Base-by-base conservation (phyloP, 2,329 filamentous ascomycete species). In the Aspergillus quadrilineatus region DNA sequence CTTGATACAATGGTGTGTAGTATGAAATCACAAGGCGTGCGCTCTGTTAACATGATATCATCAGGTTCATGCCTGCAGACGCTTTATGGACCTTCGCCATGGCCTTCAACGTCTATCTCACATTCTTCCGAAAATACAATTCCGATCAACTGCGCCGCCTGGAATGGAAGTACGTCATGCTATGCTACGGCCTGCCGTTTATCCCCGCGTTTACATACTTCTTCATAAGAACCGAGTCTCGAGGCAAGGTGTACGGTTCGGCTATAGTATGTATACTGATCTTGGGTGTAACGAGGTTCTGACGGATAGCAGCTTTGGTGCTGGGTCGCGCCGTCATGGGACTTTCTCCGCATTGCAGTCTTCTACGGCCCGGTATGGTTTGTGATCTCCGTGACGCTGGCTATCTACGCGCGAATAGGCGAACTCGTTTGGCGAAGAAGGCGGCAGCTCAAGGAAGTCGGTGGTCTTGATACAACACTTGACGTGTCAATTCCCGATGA, bases 61-160 rank as follows among this genome's bases (percentile, higher is more conserved):
- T 44, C 43, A 91, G 88, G 86, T 92, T 92, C 69, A 85, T 90
- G 80, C 86, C 86, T 1, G 88, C 88, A 4, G 88, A 91, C 75
- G 85, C 87, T 1, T 79, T 88, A 45, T 92, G 87, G 89, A 89
- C 88, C 1, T 79, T 92, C 57, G 85, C 88, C 53, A 94, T 95
- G 90, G 89, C 90, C 1, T 80, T 87, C 63, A 95, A 94, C 68
- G 90, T 94, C 50, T 90, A 90, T 70, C 75, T 93, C 12, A 92
- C 89, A 0, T 91, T 94, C 67, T 92, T 91, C 71, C 80, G 79
- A 65, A 89, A 88, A 60, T 92, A 86, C 63, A 84, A 88, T 57
- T 83, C 86, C 1, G 73, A 79, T 4, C 80, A 82, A 51, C 76
- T 94, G 12, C 84, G 84, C 9, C 79, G 73, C 44, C 80, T 93